These are phyloP conservation scores for Termitomyces sp. DNA, from an alignment of 768 basidiomycete species.

Conservation along the genomic window DNA sequence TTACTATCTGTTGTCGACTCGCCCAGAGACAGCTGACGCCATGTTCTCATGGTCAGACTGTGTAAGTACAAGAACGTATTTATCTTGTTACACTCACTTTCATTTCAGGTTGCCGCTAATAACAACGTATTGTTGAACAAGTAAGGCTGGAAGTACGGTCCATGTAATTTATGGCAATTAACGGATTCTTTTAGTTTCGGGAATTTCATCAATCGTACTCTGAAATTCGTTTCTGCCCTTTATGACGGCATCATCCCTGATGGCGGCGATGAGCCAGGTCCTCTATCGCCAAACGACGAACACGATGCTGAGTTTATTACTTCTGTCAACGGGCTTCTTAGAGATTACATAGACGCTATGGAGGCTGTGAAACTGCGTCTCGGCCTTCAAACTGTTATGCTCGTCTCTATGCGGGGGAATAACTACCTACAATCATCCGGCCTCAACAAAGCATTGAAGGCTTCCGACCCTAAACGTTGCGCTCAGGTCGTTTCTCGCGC, in stretches of 20 bases:
- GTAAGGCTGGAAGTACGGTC: constrained; percentile 30
- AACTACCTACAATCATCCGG: constrained; percentile 90
- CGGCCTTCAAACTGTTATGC: constrained; percentile 87
- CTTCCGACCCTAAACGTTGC: constrained; percentile 75
- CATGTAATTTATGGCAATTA: neutral
- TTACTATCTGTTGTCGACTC: constrained; percentile 87
- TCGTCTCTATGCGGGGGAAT: constrained; percentile 84
- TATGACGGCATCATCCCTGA: constrained; percentile 80
- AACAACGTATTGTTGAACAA: constrained; percentile 94
- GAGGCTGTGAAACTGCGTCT: constrained; percentile 86
- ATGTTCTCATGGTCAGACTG: constrained; percentile 98
- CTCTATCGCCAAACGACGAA: constrained; percentile 60
- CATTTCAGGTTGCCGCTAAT: constrained; percentile 72
- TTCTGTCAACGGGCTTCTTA: constrained; percentile 73
- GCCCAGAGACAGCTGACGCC: constrained; percentile 91
- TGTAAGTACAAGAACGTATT: constrained; percentile 36
- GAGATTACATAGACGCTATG: constrained; percentile 82
- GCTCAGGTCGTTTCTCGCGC: constrained; percentile 88
- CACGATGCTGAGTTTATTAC: constrained; percentile 71
- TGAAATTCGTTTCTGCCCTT: constrained; percentile 90
- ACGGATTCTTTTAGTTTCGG: constrained; percentile 60
- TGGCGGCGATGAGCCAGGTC: constrained; percentile 61
- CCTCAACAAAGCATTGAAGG: constrained; percentile 85
- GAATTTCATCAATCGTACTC: constrained; percentile 92
- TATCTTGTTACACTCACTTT: neutral